Conservation (phyloP, 1,284 basidiomycete genomes). For the Albatrellus sp. region DNA sequence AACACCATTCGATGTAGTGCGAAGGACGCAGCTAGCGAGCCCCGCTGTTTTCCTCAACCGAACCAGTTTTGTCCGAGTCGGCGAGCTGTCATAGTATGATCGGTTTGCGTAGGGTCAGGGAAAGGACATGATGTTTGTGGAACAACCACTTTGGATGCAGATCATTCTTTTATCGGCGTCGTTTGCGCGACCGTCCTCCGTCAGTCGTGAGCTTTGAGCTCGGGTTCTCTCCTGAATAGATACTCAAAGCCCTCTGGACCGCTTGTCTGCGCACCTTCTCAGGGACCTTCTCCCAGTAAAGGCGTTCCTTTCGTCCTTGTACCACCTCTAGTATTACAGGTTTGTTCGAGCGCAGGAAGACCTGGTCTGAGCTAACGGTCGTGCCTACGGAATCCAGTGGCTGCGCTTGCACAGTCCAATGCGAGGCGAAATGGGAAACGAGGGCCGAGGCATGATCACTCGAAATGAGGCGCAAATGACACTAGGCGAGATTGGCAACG, state of each 20-base stretch:
- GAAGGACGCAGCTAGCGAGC: too few species aligned
- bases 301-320: constrained; percentile 44
- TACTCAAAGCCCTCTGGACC: constrained; percentile 31
- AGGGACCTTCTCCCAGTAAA: constrained; percentile 72
- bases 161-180: neutral
- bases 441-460: constrained; percentile 33
- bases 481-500: constrained; percentile 26
- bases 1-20: too few species aligned
- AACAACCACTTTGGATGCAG: too few species aligned
- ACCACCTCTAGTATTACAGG: constrained; percentile 42
- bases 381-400: constrained; percentile 30
- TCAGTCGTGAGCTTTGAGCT: neutral
- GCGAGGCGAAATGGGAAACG: constrained; percentile 28
- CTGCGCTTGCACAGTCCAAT: constrained; percentile 26
- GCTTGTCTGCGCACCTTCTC: constrained; percentile 54
- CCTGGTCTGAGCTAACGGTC: constrained; percentile 9
- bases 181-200: neutral
- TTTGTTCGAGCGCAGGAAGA: constrained; percentile 4
- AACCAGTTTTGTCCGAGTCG: too few species aligned
- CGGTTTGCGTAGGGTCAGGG: too few species aligned
- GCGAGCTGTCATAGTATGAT: too few species aligned
- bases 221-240: neutral
- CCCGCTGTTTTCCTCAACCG: too few species aligned
- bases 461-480: constrained; percentile 55
- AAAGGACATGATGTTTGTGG: too few species aligned